phyloP scores from a whole-genome alignment of 1,284 basidiomycete species.

The Melanopsichium pennsylvanicum region DNA sequence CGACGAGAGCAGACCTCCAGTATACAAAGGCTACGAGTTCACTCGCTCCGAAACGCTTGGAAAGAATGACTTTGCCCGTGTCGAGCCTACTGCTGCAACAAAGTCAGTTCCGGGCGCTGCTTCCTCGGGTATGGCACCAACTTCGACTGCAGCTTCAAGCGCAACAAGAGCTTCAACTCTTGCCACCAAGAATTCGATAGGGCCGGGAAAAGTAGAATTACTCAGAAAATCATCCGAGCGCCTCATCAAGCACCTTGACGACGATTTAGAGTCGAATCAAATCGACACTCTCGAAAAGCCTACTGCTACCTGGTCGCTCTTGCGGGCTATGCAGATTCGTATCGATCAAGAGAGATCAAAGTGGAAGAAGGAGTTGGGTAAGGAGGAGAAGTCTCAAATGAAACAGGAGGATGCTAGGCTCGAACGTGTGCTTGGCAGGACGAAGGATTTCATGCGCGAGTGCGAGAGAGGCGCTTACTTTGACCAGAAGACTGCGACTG shows the following conservation, averaged over 20 bases:
- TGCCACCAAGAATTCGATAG: constrained; percentile 1
- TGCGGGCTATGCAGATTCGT: constrained; percentile 52
- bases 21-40: constrained; percentile 48
- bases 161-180: background rate
- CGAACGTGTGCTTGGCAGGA: constrained; percentile 34
- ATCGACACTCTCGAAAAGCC: constrained; percentile 58
- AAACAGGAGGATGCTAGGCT: constrained; percentile 37
- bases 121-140: background rate
- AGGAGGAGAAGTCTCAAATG: constrained; percentile 18
- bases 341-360: constrained; percentile 54
- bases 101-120: constrained; percentile 23
- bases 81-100: constrained; percentile 2
- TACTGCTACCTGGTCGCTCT: constrained; percentile 48
- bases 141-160: background rate
- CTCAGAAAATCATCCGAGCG: constrained; percentile 21
- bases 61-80: constrained; percentile 28
- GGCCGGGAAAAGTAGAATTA: constrained; percentile 19
- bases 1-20: constrained; percentile 56
- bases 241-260: constrained; percentile 21
- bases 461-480: constrained; percentile 55
- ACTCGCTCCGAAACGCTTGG: constrained; percentile 30
- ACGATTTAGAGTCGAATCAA: constrained; percentile 37
- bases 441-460: constrained; percentile 53
- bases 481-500: constrained; percentile 45
- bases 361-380: constrained; percentile 50